Percentiles rank a stretch among this genome's conserved stretches.
Evolutionary conservation across 495 filamentous ascomycete genomes (phyloP).

Genomic region (Hypoxylon fragiforme): DNA sequence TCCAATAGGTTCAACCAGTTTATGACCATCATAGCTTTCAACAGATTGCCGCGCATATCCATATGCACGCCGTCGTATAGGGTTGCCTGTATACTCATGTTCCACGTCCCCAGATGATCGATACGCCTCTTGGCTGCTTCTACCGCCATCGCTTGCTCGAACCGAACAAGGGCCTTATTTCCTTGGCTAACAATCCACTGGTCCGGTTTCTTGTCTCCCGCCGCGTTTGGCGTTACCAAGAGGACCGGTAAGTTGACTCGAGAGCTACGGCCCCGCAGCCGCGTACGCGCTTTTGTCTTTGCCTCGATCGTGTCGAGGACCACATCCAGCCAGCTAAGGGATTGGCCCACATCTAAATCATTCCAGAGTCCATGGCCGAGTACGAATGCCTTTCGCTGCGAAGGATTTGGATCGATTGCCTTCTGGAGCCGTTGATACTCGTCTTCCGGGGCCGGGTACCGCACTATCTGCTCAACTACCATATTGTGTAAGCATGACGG

Average conservation of each 20-base stretch:
- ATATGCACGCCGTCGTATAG: slow-evolving; percentile 59
- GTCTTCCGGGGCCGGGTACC: slow-evolving; percentile 49
- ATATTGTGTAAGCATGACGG: slow-evolving; percentile 10
- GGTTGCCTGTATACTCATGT: slow-evolving; percentile 56
- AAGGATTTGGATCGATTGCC: slow-evolving; percentile 42
- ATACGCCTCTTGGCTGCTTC: slow-evolving; percentile 47
- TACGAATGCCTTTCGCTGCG: slow-evolving; percentile 50
- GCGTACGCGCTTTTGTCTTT: slow-evolving; percentile 23
- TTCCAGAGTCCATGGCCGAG: slow-evolving; percentile 59
- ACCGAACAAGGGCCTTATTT: slow-evolving; percentile 54
- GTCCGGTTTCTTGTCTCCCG: slow-evolving; percentile 57
- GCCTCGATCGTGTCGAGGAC: slow-evolving; percentile 42
- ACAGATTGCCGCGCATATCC: slow-evolving; percentile 55
- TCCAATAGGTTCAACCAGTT: slow-evolving; percentile 53
- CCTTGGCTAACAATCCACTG: slow-evolving; percentile 56
- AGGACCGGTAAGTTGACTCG: slow-evolving; percentile 44
- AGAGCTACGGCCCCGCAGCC: slow-evolving; percentile 17
- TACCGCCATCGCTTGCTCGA: slow-evolving; percentile 48
- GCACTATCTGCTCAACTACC: slow-evolving; percentile 54
- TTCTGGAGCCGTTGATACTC: slow-evolving; percentile 48
- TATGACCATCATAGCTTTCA: slow-evolving; percentile 62
- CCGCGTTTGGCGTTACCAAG: slow-evolving; percentile 55
- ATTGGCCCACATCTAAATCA: slow-evolving; percentile 51
- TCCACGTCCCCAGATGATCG: slow-evolving; percentile 58
- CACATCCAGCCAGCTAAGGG: slow-evolving; percentile 48